Base-by-base conservation (phyloP, 257 asterid species). In the Vinca minor region DNA sequence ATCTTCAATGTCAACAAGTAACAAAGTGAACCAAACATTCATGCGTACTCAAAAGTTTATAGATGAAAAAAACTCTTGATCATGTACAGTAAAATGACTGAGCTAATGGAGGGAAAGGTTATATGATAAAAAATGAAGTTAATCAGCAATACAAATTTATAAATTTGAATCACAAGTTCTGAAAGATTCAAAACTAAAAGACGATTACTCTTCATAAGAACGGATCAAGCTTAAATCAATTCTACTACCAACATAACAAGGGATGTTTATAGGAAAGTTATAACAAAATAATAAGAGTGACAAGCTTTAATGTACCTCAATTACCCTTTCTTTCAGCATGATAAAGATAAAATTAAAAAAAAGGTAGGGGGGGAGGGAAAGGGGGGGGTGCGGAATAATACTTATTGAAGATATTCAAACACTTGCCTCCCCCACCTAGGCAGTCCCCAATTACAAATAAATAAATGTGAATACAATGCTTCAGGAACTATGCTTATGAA, bases 1-100 rank as follows among this genome's bases (percentile, higher is more conserved):
- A 91, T 91, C 98, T 91, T 85, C 84, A 78, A 59, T 34, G 20
- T 64, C 39, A 50, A 61, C 54, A 68, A 46, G n/a, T n/a, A n/a
- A 44, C 53, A 54, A n/a, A 71, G 68, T 48, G 44, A 48, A 32
- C 55, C 36, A 35, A 52, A 31, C 42, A 47, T 31, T 12, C 34
- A 39, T 13, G 71, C 28, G n/a, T 7, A 28, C 46, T 18, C n/a
- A 2, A 66, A 41, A 23, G 58, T 41, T 34, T 10, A 21, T 17
- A 14, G 44, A 41, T 41, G 13, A 18, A 35, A 56, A 38, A 7
- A 39, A 15, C 20, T 5, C 18, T 23, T 60, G 20, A 48, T 26
- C 14, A 18, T 11, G 18, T 48, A 46, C 5, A 18, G 44, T 18
- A 12, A 46, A 31, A 41, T 8, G 31, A 55, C 23, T 11, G 32